Evolutionary conservation across 441 rosid species (phyloP), one percentile per base, ranked within the genome.

Genomic region (Syzygium malaccense): DNA sequence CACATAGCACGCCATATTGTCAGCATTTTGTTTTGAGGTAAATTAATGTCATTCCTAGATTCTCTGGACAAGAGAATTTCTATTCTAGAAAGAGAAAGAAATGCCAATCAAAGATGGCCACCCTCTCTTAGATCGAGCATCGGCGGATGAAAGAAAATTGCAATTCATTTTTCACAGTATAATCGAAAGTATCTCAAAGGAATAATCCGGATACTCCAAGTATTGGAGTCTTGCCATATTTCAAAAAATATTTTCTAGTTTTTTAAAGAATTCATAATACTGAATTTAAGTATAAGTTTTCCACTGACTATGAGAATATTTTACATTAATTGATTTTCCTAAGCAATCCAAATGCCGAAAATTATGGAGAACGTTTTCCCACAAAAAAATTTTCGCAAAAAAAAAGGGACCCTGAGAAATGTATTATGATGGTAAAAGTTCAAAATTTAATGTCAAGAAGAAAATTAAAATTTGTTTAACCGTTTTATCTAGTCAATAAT

Each of bases 381-480:
- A 62, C 0, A n/a, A 7, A n/a, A 14, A 14, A 55, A 1, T 4
- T 10, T 25, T 64, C 33, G 5, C 10, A 2, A n/a, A 0, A 0
- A 2, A 2, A n/a, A 62, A 62, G 4, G 30, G 32, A 62, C 19
- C 33, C 3, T 26, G 1, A 57, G 4, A 4, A 41, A 4, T 41
- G 45, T 7, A 41, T 41, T 41, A 41, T 4, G 45, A 41, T 7
- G 4, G 45, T 41, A 4, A 41, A 41, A 41, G 45, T 6, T 41
- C 8, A 7, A 45, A 45, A 45, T 0, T 45, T 45, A 45, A 0
- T 45, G 48, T 45, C 48, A 45, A 45, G 2, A 45, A 45, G 45
- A 1, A 45, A 45, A 45, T 45, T 45, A 45, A 45, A 45, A 1
- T 7, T 45, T 45, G 48, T 45, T 45, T 1, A 45, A 45, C 2